Base-by-base conservation (phyloP, 768 basidiomycete genomes). In the Ephemerocybe angulata region DNA sequence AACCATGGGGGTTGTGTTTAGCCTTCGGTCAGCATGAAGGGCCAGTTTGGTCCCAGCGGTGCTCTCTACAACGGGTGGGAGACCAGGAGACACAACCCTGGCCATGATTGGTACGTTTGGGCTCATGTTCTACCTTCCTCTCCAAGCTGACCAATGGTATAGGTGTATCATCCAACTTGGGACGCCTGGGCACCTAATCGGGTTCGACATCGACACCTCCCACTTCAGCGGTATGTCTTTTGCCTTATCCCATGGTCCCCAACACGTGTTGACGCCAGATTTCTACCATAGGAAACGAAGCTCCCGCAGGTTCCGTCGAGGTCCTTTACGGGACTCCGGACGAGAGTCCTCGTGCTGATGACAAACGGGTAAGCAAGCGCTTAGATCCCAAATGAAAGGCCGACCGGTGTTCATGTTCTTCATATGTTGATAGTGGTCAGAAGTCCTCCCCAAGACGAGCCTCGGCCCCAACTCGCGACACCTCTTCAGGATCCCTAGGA, bases 31-130 rank as follows among this genome's bases (percentile, higher is more conserved):
- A 92, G 87, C 60, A 71, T 97, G 66, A 94, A 95, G 70, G 97
- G 97, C n/a, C 92, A 94, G 61, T 99, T 94, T 62, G 96, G 96
- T 6, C 90, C 93, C 2, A 96, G 94, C 38, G 97, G 97, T 22
- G 96, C 96, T 0, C 71, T 98, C 22, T 98, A 80, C 70, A 91
- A 87, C 60, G 97, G 95, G 51, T 99, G 97, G 97, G 97, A 99
- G 69, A 81, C 80, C 25, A 76, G 93, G 38, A 74, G 97, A 61
- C 97, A 99, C 70, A 98, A 97, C 70, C 84, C 88, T 1, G 65
- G 78, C 1, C 83, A 86, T 63, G 97, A 99, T 68, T 98, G 97
- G 96, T 93, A 60, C 48, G 43, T 50, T 17, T 37, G n/a, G n/a
- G n/a, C n/a, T n/a, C n/a, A n/a, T n/a, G n/a, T n/a, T n/a, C n/a